phyloP scores from a whole-genome alignment of 2,329 filamentous ascomycete species.

The Colletotrichum simmondsii region DNA sequence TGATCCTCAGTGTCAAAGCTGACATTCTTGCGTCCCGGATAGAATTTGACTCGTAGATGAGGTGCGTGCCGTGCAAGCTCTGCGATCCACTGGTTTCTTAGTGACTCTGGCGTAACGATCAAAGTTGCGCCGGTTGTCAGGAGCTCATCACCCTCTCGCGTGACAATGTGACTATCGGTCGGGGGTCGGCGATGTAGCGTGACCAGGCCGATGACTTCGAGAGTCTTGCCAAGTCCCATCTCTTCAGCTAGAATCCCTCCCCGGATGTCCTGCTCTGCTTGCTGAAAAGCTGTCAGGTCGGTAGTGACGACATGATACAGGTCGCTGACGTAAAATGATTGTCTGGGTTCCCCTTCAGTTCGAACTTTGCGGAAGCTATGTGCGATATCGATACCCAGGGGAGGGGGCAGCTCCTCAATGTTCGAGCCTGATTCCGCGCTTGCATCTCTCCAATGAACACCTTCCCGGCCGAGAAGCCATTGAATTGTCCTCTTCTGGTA shows the following conservation, averaged over 20 bases:
- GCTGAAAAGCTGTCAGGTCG: conserved; percentile 57
- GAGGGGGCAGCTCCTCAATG: conserved; percentile 35
- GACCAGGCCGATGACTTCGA: conserved; percentile 80
- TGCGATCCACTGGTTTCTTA: conserved; percentile 70
- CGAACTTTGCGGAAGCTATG: conserved; percentile 24
- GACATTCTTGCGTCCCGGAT: conserved; percentile 59
- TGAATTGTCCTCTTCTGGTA: conserved; percentile 78
- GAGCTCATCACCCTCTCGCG: conserved; percentile 56
- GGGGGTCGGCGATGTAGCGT: conserved; percentile 64
- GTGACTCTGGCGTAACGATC: conserved; percentile 68
- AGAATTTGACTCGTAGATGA: conserved; percentile 64
- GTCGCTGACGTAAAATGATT: conserved; percentile 67
- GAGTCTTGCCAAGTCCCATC: conserved; percentile 85
- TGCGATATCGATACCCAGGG: conserved; percentile 1
- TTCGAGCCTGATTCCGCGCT: conserved; percentile 31
- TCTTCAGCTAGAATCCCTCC: conserved; percentile 81
- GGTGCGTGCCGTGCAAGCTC: conserved; percentile 71
- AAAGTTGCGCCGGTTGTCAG: conserved; percentile 66
- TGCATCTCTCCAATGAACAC: conserved; percentile 57
- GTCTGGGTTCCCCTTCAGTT: neutral
- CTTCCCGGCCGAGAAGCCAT: conserved; percentile 77
- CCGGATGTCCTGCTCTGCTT: conserved; percentile 52
- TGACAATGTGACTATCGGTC: conserved; percentile 37
- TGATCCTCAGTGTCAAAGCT: conserved; percentile 48
- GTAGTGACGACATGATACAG: conserved; percentile 69